Evolutionary conservation across 1,284 basidiomycete species (phyloP).

Genomic region (Takashimella koratensis): DNA sequence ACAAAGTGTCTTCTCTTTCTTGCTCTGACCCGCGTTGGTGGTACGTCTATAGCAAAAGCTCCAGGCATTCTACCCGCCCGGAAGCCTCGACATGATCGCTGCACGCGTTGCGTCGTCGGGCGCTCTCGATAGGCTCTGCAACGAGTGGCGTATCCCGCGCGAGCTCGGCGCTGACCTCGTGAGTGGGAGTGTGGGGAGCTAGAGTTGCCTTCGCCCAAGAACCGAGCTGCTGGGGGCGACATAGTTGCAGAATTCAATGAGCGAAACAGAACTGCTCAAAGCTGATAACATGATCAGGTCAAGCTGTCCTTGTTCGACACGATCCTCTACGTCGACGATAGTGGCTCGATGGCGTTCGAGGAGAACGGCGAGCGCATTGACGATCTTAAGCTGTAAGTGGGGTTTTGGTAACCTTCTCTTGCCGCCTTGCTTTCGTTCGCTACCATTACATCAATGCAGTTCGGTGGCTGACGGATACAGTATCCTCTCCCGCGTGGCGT

Average conservation of each 20-base stretch:
- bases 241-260: too few relatives aligned
- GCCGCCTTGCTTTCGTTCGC: constrained; percentile 2
- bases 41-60: constrained; percentile 48
- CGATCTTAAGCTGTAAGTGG: constrained; percentile 48
- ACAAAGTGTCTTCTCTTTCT: too few relatives aligned
- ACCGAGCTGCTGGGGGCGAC: too few relatives aligned
- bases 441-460: too few relatives aligned
- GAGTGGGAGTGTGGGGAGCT: too few relatives aligned
- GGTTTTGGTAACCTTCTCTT: background rate
- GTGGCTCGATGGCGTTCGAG: constrained; percentile 50
- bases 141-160: constrained; percentile 50
- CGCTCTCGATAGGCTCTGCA: constrained; percentile 45
- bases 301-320: constrained; percentile 49
- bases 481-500: constrained; percentile 49
- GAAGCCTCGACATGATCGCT: constrained; percentile 48
- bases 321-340: constrained; percentile 50
- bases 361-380: constrained; percentile 49
- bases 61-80: constrained; percentile 51
- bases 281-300: constrained; percentile 14
- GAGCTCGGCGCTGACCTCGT: constrained; percentile 50
- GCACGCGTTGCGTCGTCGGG: constrained; percentile 47
- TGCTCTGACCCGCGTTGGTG: too few relatives aligned
- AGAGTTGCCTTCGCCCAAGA: too few relatives aligned
- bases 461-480: too few relatives aligned
- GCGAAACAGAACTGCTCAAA: background rate